These are phyloP conservation scores for Rhynchospora pubera DNA, from an alignment of 176 grass and related monocot genomes.

Conservation along the genomic window DNA sequence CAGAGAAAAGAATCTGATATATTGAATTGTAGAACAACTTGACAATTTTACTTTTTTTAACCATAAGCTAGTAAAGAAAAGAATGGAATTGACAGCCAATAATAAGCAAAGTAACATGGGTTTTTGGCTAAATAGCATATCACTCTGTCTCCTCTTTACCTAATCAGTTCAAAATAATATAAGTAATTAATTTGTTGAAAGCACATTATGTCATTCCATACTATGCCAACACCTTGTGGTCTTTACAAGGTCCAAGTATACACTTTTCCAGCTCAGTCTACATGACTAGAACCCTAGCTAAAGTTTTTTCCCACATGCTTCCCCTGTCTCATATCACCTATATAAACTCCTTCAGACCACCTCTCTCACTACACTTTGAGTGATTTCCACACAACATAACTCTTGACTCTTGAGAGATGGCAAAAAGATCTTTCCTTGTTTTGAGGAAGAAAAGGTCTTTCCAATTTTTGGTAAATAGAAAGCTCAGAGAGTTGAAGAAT, in stretches of 20 bases:
- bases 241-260: constrained; percentile 25
- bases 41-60: neutral
- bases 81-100: neutral
- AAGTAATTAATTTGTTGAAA: neutral
- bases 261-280: constrained; percentile 44
- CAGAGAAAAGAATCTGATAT: neutral
- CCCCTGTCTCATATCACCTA: constrained; percentile 23
- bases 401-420: constrained; percentile 36
- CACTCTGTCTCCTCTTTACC: neutral
- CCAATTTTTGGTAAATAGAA: constrained; percentile 43
- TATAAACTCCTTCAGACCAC: constrained; percentile 25
- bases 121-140: neutral
- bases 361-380: constrained; percentile 3
- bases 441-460: constrained; percentile 43
- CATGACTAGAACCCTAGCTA: constrained; percentile 28
- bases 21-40: neutral
- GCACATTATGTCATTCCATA: constrained; percentile 3
- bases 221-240: constrained; percentile 21
- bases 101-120: neutral
- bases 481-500: constrained; percentile 57
- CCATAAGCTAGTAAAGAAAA: neutral
- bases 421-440: constrained; percentile 31
- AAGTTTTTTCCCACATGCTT: constrained; percentile 36
- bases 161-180: neutral
- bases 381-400: constrained; percentile 9